phyloP scores from a whole-genome alignment of 495 filamentous ascomycete genomes.

The Tuber calosporum region DNA sequence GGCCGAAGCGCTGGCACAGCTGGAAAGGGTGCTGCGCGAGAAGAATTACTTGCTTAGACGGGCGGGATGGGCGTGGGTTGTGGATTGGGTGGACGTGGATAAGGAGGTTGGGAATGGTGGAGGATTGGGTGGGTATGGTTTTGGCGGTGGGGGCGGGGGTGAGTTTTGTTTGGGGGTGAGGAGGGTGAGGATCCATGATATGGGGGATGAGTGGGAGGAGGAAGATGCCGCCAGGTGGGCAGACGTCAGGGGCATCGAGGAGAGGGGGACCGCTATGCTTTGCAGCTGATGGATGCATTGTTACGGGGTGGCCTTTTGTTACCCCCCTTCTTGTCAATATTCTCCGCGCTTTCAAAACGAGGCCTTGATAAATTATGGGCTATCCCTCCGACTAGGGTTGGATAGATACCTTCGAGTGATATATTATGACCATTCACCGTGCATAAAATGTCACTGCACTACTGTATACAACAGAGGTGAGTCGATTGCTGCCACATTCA shows the following conservation, averaged over 20 bases:
- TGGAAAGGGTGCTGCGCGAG: conserved; percentile 1
- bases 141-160: background rate
- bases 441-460: background rate
- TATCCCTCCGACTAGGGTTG: background rate
- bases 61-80: background rate
- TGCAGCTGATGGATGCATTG: background rate
- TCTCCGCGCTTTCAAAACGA: background rate
- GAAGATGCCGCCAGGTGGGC: background rate
- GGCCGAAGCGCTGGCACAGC: background rate
- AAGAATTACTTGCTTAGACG: background rate
- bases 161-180: conserved; percentile 3
- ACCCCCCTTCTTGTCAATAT: background rate
- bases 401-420: background rate
- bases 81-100: background rate
- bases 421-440: background rate
- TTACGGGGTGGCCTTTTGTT: background rate
- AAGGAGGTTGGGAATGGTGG: background rate
- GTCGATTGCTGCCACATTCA: background rate
- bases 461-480: background rate
- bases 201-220: conserved; percentile 3
- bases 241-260: background rate
- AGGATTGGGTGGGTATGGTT: background rate
- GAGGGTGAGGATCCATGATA: background rate
- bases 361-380: background rate
- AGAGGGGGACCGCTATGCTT: background rate